Conservation (phyloP, 495 filamentous ascomycete species). For the Parachaetomium inaequale region DNA sequence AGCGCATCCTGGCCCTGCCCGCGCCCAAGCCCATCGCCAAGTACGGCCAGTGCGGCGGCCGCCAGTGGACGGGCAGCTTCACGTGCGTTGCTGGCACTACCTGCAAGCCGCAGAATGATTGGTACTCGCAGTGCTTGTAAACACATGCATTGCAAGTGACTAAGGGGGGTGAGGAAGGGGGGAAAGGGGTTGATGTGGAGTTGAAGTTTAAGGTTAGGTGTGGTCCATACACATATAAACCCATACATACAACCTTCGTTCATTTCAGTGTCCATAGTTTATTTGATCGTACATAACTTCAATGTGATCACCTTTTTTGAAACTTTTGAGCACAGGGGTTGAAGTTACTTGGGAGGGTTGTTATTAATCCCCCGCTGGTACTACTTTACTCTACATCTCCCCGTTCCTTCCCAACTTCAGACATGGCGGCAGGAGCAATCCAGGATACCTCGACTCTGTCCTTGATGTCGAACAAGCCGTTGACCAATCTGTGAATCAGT, state of each 20-base stretch:
- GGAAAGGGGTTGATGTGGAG: not conserved
- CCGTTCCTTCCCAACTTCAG: no score
- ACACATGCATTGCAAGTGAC: not conserved
- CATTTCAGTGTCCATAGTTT: conserved; percentile 5
- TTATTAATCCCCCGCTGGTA: no score
- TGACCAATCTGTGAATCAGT: no score
- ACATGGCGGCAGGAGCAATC: no score
- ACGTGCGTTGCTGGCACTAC: conserved; percentile 22
- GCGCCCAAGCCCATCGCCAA: conserved; percentile 14
- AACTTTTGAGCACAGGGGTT: not conserved
- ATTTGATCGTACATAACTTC: conserved; percentile 1
- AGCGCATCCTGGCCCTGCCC: conserved; percentile 47
- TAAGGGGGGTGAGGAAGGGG: no score
- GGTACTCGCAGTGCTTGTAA: conserved; percentile 33
- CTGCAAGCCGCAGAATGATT: conserved; percentile 27
- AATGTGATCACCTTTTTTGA: not conserved
- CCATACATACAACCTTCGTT: not conserved
- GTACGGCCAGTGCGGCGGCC: conserved; percentile 46
- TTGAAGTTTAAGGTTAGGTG: not conserved
- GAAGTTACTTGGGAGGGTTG: not conserved
- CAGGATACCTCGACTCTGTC: no score
- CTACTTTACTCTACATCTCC: no score
- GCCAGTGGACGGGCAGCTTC: conserved; percentile 27
- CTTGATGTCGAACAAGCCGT: no score
- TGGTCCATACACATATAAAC: not conserved